Base-by-base conservation (phyloP, 345 rosid species). In the Draba incana region DNA sequence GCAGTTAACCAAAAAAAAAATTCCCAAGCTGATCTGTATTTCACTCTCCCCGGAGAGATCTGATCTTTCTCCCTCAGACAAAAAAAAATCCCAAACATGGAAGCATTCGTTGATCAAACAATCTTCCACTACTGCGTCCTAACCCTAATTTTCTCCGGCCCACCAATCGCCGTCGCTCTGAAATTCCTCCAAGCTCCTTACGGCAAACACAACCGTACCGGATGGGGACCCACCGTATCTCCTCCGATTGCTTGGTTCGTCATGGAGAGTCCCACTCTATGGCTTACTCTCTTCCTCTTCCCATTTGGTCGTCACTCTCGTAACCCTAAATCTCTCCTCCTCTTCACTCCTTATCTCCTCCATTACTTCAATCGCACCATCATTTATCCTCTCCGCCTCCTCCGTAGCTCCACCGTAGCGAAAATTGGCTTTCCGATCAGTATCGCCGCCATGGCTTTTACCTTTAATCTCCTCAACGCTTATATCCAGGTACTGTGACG, bases 201-300 rank as follows among this genome's bases (percentile, higher is more conserved):
- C 64, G 98, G 99, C 27, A 92, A 95, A 80, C 98, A 95, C 85
- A 70, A 71, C 69, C 97, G 97, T 13, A 68, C 85, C 1, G 97
- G 99, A 3, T 95, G 97, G 96, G 99, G 99, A 4, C 97, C 96
- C 57, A 77, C 87, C 59, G 47, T 95, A 31, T 70, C 89, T 10
- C 79, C 97, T 1, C 79, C 97, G 4, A 38, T 88, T 47, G 98
- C 98, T 43, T 95, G 99, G 99, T 84, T 89, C 75, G 66, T 92
- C 64, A 94, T 89, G 99, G 98, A 92, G 74, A 86, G 90, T 68
- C 98, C 99, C 41, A 79, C 92, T 11, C 72, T 89, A 1, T 86
- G 90, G 90, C 84, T 94, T 51, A 72, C 98, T 0, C 64, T 89
- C 65, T 61, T 83, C n/a, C 70, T 92, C 78, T 88, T 89, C 62